These are phyloP conservation scores for Wickerhamiella dianesei DNA, from an alignment of 805 yeast genomes.

Conservation along the genomic window DNA sequence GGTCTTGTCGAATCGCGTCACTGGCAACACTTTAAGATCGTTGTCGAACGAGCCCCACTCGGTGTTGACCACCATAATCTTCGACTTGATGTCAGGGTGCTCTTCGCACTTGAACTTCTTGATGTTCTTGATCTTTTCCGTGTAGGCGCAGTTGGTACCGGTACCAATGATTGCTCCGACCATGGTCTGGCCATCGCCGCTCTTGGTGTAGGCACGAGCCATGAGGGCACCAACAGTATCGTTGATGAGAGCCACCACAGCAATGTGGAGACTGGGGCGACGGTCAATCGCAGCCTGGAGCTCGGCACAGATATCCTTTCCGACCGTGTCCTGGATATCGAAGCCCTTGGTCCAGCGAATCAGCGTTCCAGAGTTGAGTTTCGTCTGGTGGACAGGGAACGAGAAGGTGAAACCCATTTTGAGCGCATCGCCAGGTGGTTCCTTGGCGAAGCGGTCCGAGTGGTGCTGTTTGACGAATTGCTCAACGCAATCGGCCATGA, in stretches of 20 bases:
- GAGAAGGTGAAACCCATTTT: conserved; percentile 88
- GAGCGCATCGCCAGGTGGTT: conserved; percentile 26
- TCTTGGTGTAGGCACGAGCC: conserved; percentile 71
- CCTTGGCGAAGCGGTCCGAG: conserved; percentile 28
- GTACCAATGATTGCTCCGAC: conserved; percentile 93
- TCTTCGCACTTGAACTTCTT: conserved; percentile 48
- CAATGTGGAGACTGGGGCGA: conserved; percentile 36
- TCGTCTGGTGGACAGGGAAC: conserved; percentile 82
- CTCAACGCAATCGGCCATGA: conserved; percentile 57
- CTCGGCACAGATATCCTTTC: conserved; percentile 61
- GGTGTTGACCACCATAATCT: conserved; percentile 75
- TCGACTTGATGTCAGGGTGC: conserved; percentile 22
- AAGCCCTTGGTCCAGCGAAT: conserved; percentile 97
- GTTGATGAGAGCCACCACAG: conserved; percentile 78
- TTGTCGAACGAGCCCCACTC: conserved; percentile 99
- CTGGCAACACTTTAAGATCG: conserved; percentile 58
- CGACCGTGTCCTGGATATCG: conserved; percentile 72
- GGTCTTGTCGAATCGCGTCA: conserved; percentile 57
- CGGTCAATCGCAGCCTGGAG: conserved; percentile 57
- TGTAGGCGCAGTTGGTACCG: conserved; percentile 94
- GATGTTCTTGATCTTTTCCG: conserved; percentile 61
- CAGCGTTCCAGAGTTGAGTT: conserved; percentile 63
- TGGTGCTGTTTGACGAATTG: conserved; percentile 58
- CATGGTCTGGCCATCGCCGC: conserved; percentile 56
- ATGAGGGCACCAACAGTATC: conserved; percentile 92